These are phyloP conservation scores for Omphalea diandra DNA, from an alignment of 441 rosid species.

Conservation along the genomic window DNA sequence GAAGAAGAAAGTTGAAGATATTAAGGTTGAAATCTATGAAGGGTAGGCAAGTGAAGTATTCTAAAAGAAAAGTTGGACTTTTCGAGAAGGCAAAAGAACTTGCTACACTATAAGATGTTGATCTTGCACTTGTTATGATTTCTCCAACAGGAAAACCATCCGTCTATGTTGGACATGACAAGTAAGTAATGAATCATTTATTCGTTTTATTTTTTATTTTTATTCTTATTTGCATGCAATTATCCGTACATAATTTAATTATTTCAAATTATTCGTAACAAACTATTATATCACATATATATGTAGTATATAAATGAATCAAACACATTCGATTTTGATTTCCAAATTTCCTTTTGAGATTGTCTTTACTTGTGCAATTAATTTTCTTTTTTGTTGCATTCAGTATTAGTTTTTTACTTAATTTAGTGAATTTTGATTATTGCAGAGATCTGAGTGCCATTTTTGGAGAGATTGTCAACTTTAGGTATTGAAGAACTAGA, in stretches of 20 bases:
- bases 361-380: too few species aligned
- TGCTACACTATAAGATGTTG: slow-evolving; percentile 17
- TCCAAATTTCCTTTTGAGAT: not conserved
- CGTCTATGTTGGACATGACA: slow-evolving; percentile 14
- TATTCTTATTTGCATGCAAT: not conserved
- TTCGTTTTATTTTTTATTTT: not conserved
- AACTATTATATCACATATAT: too few species aligned
- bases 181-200: slow-evolving; percentile 9
- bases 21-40: not conserved
- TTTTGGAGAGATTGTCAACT: slow-evolving; percentile 17
- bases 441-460: slow-evolving; percentile 22
- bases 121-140: slow-evolving; percentile 21
- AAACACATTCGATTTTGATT: too few species aligned
- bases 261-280: too few species aligned
- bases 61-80: slow-evolving; percentile 20
- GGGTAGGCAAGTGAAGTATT: slow-evolving; percentile 23
- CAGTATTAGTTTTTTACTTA: not conserved
- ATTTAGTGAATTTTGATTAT: not conserved
- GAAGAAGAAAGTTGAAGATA: slow-evolving; percentile 11
- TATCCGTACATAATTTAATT: too few species aligned
- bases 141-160: slow-evolving; percentile 21
- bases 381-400: not conserved
- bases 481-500: slow-evolving; percentile 19
- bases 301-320: too few species aligned
- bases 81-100: slow-evolving; percentile 21